These are phyloP conservation scores for Cytospora piceicola DNA, from an alignment of 2,329 filamentous ascomycete species.

Conservation along the genomic window DNA sequence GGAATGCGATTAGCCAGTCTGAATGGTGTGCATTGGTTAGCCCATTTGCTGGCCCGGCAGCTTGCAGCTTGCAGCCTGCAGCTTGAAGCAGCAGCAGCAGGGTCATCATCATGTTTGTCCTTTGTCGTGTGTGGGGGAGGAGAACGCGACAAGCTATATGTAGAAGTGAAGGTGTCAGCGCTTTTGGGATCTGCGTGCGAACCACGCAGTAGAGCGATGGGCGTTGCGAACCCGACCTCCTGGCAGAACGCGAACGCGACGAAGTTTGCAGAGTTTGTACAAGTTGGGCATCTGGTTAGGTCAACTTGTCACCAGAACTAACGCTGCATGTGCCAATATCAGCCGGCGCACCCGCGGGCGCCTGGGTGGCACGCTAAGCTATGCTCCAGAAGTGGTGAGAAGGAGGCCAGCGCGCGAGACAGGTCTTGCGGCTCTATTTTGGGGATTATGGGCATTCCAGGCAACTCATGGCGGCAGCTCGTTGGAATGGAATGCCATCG, in stretches of 20 bases:
- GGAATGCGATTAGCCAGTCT: neutral
- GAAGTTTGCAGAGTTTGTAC: neutral
- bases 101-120: neutral
- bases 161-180: neutral
- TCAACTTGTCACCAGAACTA: neutral
- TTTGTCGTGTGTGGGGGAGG: neutral
- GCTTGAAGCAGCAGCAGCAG: neutral
- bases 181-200: neutral
- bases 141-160: neutral
- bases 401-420: conserved; percentile 21
- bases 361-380: neutral
- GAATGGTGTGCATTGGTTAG: neutral
- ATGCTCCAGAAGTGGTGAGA: conserved; percentile 8
- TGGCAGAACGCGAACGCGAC: neutral
- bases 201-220: neutral
- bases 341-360: neutral
- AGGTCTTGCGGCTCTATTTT: conserved; percentile 25
- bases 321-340: neutral
- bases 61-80: neutral
- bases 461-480: conserved; percentile 6
- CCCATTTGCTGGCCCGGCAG: neutral
- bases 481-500: conserved; percentile 15
- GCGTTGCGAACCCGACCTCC: neutral
- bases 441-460: neutral
- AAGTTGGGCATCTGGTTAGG: neutral